These are phyloP conservation scores for Pisolithus marmoratus DNA, from an alignment of 768 basidiomycete genomes.

Conservation along the genomic window DNA sequence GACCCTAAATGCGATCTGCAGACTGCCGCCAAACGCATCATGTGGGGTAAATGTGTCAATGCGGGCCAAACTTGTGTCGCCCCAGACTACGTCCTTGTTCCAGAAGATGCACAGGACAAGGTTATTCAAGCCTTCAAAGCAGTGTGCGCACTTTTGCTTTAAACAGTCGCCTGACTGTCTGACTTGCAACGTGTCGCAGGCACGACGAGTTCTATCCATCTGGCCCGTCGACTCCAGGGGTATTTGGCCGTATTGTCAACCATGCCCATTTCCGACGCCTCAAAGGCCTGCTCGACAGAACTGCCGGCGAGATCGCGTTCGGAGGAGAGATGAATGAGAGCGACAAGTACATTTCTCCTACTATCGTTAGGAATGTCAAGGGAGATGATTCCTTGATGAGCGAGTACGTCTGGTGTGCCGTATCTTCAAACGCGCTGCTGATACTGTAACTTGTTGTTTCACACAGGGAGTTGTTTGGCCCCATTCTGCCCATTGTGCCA, in stretches of 20 bases:
- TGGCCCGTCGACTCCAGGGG: conserved; percentile 37
- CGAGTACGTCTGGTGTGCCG: conserved; percentile 42
- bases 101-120: conserved; percentile 33
- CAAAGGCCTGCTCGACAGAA: conserved; percentile 55
- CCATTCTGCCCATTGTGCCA: conserved; percentile 68
- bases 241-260: conserved; percentile 49
- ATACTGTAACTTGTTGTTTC: neutral
- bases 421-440: neutral
- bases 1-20: conserved; percentile 66
- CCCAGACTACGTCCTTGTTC: conserved; percentile 50
- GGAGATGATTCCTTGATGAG: conserved; percentile 68
- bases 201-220: conserved; percentile 35
- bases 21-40: conserved; percentile 58
- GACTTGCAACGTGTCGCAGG: conserved; percentile 1
- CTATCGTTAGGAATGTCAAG: conserved; percentile 59
- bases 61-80: conserved; percentile 74
- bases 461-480: conserved; percentile 77
- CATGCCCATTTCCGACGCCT: conserved; percentile 52
- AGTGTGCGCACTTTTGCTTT: conserved; percentile 27
- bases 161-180: neutral
- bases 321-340: conserved; percentile 59
- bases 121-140: conserved; percentile 37
- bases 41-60: conserved; percentile 81
- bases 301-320: conserved; percentile 57
- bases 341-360: conserved; percentile 65